Conservation (phyloP, 1,139 yeast genomes). For the Saccharomyces hybrid region DNA sequence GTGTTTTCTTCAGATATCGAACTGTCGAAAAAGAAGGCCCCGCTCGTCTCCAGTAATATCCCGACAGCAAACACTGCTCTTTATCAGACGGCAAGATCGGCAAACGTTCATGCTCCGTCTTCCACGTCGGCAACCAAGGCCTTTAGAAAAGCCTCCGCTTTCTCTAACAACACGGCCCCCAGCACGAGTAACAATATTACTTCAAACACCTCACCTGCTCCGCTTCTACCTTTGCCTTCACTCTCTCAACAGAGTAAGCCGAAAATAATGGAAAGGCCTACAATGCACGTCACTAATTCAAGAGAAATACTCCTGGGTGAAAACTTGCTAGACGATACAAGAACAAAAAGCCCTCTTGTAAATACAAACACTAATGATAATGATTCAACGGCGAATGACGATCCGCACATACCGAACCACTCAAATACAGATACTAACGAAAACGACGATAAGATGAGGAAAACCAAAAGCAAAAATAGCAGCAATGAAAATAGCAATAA, state of each 20-base stretch:
- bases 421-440: background rate
- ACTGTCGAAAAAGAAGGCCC: background rate
- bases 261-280: constrained; percentile 19
- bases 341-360: background rate
- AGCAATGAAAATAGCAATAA: background rate
- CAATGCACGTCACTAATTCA: constrained; percentile 17
- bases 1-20: constrained; percentile 3
- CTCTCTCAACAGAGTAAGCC: constrained; percentile 4
- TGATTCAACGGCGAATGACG: constrained; percentile 1
- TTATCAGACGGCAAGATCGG: background rate
- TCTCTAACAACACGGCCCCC: constrained; percentile 4
- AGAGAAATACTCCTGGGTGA: constrained; percentile 19
- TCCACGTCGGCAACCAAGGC: constrained; percentile 2
- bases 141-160: background rate
- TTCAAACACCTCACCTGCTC: background rate
- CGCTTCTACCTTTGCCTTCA: background rate
- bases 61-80: background rate
- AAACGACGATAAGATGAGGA: background rate
- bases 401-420: background rate
- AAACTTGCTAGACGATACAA: constrained; percentile 1
- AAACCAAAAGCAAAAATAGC: background rate
- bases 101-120: background rate
- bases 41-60: background rate
- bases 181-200: constrained; percentile 3
- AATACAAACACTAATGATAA: background rate